Conservation (phyloP, 2,329 filamentous ascomycete genomes). For the Ceratocystis albifundus region DNA sequence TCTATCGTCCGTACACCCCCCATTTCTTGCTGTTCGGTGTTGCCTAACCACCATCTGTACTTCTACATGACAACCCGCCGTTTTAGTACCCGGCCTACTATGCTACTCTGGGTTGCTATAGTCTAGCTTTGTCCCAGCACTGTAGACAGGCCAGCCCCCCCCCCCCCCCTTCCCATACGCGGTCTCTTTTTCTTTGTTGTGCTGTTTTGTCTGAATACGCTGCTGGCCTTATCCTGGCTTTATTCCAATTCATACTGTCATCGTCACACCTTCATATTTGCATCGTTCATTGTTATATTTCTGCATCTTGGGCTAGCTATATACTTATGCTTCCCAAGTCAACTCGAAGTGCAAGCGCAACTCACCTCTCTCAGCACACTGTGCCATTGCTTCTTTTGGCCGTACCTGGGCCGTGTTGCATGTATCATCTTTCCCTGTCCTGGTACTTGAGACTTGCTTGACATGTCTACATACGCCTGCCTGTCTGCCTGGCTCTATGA, state of each 20-base stretch:
- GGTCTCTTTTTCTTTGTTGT: neutral
- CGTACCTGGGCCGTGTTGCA: conserved; percentile 1
- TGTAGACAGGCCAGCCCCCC: too few relatives aligned
- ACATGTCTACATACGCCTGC: neutral
- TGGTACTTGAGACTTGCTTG: conserved; percentile 6
- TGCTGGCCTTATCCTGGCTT: neutral
- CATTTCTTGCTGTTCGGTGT: neutral
- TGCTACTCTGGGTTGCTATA: neutral
- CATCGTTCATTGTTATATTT: neutral
- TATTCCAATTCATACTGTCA: neutral
- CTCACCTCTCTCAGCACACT: neutral
- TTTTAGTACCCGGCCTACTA: neutral
- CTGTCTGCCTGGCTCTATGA: neutral
- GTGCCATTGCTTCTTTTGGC: conserved; percentile 1
- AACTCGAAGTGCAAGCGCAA: neutral
- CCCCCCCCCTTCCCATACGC: too few relatives aligned
- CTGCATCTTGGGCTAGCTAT: neutral
- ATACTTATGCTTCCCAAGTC: neutral
- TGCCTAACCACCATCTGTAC: neutral
- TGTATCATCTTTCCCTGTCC: neutral
- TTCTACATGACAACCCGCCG: neutral
- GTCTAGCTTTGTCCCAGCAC: too few relatives aligned
- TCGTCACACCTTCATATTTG: neutral
- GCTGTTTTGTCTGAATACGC: neutral
- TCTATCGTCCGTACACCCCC: neutral